These are phyloP conservation scores for Fusarium nurragi DNA, from an alignment of 2,329 filamentous ascomycete genomes.

Conservation along the genomic window DNA sequence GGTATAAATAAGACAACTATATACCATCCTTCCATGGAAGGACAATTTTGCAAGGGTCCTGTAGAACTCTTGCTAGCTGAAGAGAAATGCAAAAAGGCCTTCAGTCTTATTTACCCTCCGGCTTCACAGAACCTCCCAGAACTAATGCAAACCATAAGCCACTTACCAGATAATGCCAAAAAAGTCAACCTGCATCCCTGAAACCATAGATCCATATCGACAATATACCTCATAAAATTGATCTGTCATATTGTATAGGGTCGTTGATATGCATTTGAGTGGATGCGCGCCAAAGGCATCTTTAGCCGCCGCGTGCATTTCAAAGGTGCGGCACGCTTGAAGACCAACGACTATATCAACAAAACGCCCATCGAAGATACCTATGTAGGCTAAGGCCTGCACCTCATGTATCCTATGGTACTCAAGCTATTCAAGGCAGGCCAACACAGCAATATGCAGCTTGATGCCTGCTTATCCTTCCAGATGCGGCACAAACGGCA, in stretches of 20 bases:
- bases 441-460: neutral
- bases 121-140: too few species aligned
- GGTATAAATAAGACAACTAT: neutral
- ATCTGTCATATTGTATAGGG: constrained; percentile 2
- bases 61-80: too few species aligned
- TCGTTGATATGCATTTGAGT: neutral
- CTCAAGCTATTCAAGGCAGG: neutral
- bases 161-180: neutral
- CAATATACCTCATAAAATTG: neutral
- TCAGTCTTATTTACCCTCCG: neutral
- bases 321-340: neutral
- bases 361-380: neutral
- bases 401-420: neutral
- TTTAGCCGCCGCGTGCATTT: neutral
- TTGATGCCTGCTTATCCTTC: neutral
- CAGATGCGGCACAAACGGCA: neutral
- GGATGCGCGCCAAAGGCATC: neutral
- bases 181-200: neutral
- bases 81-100: neutral
- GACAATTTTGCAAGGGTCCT: too few species aligned
- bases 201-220: neutral
- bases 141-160: neutral
- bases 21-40: too few species aligned
- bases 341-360: neutral
- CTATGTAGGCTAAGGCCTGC: neutral